These are phyloP conservation scores for Daldinia bambusicola DNA, from an alignment of 495 filamentous ascomycete species.

Conservation along the genomic window DNA sequence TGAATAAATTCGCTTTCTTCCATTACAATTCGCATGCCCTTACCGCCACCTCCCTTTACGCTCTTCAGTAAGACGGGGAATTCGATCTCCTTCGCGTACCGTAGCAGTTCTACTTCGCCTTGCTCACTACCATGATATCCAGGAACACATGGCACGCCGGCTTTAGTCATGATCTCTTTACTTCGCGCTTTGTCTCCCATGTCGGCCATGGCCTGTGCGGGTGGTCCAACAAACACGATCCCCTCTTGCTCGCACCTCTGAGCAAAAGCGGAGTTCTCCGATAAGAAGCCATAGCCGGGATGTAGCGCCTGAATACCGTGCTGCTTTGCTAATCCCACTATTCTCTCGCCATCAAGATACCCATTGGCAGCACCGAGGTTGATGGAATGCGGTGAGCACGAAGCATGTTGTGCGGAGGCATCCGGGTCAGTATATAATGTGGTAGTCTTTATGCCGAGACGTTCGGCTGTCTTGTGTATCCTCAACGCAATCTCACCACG, in stretches of 20 bases:
- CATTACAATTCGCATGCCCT: constrained; percentile 96
- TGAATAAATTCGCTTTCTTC: constrained; percentile 79
- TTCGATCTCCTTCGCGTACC: constrained; percentile 80
- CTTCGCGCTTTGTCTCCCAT: constrained; percentile 95
- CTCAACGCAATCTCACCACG: constrained; percentile 96
- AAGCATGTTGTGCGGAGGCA: constrained; percentile 84
- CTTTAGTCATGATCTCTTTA: constrained; percentile 95
- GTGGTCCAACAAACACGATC: constrained; percentile 93
- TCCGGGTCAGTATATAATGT: constrained; percentile 96
- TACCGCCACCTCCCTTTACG: constrained; percentile 94
- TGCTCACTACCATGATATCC: constrained; percentile 94
- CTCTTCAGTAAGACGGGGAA: constrained; percentile 97
- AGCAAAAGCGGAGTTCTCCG: constrained; percentile 93
- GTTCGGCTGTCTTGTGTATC: constrained; percentile 84
- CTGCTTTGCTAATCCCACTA: constrained; percentile 85
- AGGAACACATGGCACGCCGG: constrained; percentile 94
- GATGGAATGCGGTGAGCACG: constrained; percentile 81
- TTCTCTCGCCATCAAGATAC: constrained; percentile 92
- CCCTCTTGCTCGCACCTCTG: constrained; percentile 89
- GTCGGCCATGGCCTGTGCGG: constrained; percentile 89
- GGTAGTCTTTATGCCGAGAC: constrained; percentile 91
- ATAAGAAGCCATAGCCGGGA: constrained; percentile 96
- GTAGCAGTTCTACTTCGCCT: constrained; percentile 72
- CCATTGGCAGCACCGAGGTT: constrained; percentile 82
- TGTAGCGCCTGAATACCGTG: constrained; percentile 90